Evolutionary conservation across 306 rosid species (phyloP).

Genomic region (Cucurbita moschata): DNA sequence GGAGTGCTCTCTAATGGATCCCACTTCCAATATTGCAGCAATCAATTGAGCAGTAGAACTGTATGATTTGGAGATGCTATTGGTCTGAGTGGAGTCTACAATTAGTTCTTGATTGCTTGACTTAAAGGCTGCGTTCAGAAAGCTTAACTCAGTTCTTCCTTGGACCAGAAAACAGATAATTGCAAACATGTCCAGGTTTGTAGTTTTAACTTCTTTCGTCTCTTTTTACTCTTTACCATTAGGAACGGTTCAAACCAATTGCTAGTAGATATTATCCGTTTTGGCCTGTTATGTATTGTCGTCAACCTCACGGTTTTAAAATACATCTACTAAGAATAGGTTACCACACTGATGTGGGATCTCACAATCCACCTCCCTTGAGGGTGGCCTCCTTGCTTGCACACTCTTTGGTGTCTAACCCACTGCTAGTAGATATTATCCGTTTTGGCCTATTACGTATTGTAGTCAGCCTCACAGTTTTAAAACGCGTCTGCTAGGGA

Average conservation of each 20-base stretch:
- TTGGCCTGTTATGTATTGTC: too few relatives aligned
- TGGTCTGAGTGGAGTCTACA: slow-evolving; percentile 14
- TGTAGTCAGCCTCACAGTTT: too few relatives aligned
- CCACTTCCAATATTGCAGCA: slow-evolving; percentile 11
- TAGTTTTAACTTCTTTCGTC: neutral
- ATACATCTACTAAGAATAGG: too few relatives aligned
- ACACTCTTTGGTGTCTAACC: too few relatives aligned
- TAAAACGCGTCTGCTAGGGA: too few relatives aligned
- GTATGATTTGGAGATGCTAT: slow-evolving; percentile 10
- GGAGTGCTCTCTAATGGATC: slow-evolving; percentile 9
- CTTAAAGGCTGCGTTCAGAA: neutral
- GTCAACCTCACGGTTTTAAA: too few relatives aligned
- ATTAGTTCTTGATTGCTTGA: slow-evolving; percentile 19
- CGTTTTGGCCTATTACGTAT: too few relatives aligned
- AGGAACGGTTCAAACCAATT: neutral
- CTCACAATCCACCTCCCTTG: too few relatives aligned
- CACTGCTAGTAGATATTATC: too few relatives aligned
- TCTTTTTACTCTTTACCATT: neutral
- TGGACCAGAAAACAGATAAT: neutral
- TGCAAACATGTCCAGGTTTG: neutral
- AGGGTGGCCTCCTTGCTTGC: too few relatives aligned
- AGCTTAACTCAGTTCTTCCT: neutral
- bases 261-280: too few relatives aligned
- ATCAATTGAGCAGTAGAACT: slow-evolving; percentile 16
- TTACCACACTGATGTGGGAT: too few relatives aligned